Evolutionary conservation across 192 early-diverging fungal species (phyloP), one percentile per base, ranked within the genome.

Genomic region (Coemansia sp.): DNA sequence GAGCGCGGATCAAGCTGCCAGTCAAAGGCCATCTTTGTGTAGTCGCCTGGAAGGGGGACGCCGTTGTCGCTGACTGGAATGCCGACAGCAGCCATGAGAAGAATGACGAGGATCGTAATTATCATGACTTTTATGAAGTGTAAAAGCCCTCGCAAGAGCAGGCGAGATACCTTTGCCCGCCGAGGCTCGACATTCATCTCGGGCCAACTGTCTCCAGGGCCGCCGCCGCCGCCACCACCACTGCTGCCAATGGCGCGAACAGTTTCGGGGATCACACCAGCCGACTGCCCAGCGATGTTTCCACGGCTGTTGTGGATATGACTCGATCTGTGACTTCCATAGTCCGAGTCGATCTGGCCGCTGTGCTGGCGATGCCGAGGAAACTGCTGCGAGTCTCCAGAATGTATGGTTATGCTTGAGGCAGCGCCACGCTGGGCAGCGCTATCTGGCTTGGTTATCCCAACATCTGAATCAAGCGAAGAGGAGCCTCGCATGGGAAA

Each of bases 41-140:
- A 80, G 59, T 71, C 67, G 47, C 43, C 64, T 9, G 71, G 62
- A 31, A 41, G 60, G 9, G 77, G 77, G 17, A 79, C 66, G 41
- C 71, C 71, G 35, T 79, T 73, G 62, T 79, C 70, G 47, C 67
- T 70, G 45, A 79, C 67, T 14, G 77, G 77, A 36, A 79, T 64
- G 4, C 77, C 71, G 17, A 79, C 77, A 9, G 77, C 77, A 1
- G 66, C 77, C 38, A 79, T 31, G 35, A 79, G 63, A 35, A 79
- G 67, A 32, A 79, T 79, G 15, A 79, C 61, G 12, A 79, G 59
- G 14, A 79, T 70, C 12, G 67, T 24, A 6, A 79, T 56, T 0
- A 73, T 20, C 15, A 79, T 14, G 19, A 73, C 71, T 27, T 74
- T 62, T 17, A 80, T 29, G 47, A 73, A 71, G 45, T 80, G 77